Conservation (phyloP, 2,329 filamentous ascomycete species). For the Fusarium papillatum region DNA sequence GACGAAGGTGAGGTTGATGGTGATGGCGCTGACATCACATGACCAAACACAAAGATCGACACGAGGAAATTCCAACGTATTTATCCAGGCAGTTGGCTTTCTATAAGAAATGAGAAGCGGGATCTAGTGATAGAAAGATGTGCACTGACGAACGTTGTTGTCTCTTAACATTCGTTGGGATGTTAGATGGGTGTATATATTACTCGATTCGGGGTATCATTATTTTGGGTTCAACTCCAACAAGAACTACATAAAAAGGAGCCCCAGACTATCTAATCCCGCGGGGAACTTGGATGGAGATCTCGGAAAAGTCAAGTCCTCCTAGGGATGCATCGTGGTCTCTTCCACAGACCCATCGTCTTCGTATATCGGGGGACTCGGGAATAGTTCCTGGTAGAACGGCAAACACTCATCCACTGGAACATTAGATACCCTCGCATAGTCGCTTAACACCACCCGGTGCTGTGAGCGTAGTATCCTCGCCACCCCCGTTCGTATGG, state of each 20-base stretch:
- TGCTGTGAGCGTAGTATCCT: slow-evolving; percentile 94
- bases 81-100: background rate
- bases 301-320: background rate
- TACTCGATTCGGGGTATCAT: background rate
- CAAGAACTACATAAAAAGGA: background rate
- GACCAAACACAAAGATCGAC: background rate
- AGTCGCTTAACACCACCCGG: slow-evolving; percentile 81
- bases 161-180: background rate
- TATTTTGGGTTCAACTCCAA: background rate
- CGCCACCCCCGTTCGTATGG: slow-evolving; percentile 89
- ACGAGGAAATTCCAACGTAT: background rate
- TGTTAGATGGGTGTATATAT: background rate
- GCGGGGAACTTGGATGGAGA: too few relatives aligned
- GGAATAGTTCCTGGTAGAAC: slow-evolving; percentile 6
- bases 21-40: slow-evolving; percentile 28
- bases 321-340: background rate
- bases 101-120: background rate
- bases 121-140: background rate
- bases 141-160: background rate
- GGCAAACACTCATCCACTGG: slow-evolving; percentile 11
- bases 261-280: background rate
- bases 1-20: background rate
- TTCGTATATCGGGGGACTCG: slow-evolving; percentile 17
- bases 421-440: background rate
- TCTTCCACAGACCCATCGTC: background rate